Base-by-base conservation (phyloP, 768 basidiomycete species). In the Hygrocybe coccinea region DNA sequence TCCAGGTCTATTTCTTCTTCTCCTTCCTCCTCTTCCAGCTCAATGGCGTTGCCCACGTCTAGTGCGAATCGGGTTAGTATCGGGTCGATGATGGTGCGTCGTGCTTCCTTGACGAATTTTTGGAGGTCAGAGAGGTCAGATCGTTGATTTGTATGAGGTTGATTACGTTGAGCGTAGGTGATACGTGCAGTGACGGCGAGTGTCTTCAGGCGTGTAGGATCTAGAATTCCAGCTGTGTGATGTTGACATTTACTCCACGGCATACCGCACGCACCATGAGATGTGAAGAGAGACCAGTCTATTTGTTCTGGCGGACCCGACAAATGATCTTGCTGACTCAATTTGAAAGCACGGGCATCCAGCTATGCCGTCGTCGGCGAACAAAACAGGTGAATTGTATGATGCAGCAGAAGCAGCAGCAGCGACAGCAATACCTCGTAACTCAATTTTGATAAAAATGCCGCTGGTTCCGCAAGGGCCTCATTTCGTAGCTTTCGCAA, bases 281-380 rank as follows among this genome's bases (percentile, higher is more conserved):
- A 72, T 9, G 76, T 72, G 64, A 83, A 89, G 1, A 79, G 62
- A 10, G 76, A 67, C 89, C 88, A 91, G 59, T 89, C 74, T 45
- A 89, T 72, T 33, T 75, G 74, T 55, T 76, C 65, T 3, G 82
- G 80, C 5, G 81, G 63, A 1, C 45, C 61, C 2, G 80, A 71
- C 21, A 72, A 69, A 34, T 76, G 75, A 52, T 79, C 78, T 49
- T 79, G 69, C 35, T 76, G 74, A 57, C 78, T 79, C 44, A 86
- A 58, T 49, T 60, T 63, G 59, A 74, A 70, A 34, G 67, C 60
- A 9, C 51, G 46, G 11, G 43, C 63, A 57, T 65, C 60, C 56
- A 68, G 66, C 64, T 67, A 53, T 35, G 52, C 51, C 48, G 14
- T 21, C 56, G 29, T 39, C 57, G 29, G 8, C 56, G 19, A 55